Conservation (phyloP, 1,284 basidiomycete species). For the Melampsora abietis-canadensis region DNA sequence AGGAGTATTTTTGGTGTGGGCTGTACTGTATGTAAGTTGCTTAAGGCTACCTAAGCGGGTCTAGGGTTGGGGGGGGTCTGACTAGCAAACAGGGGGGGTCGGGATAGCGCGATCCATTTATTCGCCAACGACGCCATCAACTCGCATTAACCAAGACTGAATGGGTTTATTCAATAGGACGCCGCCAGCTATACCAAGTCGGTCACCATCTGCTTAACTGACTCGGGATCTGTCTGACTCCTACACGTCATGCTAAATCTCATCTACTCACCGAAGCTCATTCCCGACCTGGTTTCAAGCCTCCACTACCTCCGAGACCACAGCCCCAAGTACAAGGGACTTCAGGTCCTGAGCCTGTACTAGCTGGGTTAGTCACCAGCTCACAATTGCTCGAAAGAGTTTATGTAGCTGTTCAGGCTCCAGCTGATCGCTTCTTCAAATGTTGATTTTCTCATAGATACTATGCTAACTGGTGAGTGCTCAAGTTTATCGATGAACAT, state of each 20-base stretch:
- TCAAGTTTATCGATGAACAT: background rate
- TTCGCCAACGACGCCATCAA: no score
- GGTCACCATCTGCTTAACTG: background rate
- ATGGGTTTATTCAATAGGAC: slow-evolving; percentile 9
- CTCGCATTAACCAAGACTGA: no score
- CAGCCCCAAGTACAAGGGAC: background rate
- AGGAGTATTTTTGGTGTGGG: no score
- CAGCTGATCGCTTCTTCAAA: background rate
- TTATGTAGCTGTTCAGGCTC: background rate
- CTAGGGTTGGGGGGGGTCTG: no score
- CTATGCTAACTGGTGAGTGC: slow-evolving; percentile 29
- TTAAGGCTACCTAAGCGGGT: no score
- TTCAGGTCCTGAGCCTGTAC: slow-evolving; percentile 6
- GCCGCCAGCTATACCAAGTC: slow-evolving; percentile 1
- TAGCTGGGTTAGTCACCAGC: slow-evolving; percentile 23
- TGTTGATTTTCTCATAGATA: slow-evolving; percentile 1
- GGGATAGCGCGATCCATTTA: no score
- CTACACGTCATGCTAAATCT: background rate
- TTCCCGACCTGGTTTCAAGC: slow-evolving; percentile 23
- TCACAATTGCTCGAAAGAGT: background rate
- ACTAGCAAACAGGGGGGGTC: no score
- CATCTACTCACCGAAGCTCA: slow-evolving; percentile 15
- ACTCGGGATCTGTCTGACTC: no score
- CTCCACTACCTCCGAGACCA: slow-evolving; percentile 30
- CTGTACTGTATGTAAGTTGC: no score